Evolutionary conservation across 2,329 filamentous ascomycete species (phyloP).

Genomic region (Pseudofabraea citricarpa): DNA sequence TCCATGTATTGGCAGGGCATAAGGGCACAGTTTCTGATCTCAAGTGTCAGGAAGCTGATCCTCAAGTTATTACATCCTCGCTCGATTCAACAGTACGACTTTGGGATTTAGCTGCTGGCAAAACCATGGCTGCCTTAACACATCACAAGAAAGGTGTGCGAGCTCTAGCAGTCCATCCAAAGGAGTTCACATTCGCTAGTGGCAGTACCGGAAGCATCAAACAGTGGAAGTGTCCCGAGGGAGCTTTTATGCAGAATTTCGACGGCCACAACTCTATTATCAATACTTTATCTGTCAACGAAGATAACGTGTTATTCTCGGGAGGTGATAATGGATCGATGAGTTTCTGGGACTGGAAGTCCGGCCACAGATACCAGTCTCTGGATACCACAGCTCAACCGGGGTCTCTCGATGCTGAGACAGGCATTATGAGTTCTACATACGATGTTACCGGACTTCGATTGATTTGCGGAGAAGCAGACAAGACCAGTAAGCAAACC

Average conservation of each 20-base stretch:
- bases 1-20: constrained; percentile 89
- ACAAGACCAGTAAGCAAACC: constrained; percentile 72
- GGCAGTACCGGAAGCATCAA: constrained; percentile 93
- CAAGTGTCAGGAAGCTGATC: constrained; percentile 91
- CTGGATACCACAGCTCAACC: constrained; percentile 91
- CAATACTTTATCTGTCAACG: constrained; percentile 89
- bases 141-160: constrained; percentile 98
- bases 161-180: constrained; percentile 76
- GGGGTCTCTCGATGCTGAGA: constrained; percentile 88
- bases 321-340: constrained; percentile 95
- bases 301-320: constrained; percentile 91
- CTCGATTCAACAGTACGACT: constrained; percentile 87
- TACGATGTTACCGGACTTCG: constrained; percentile 87
- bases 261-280: constrained; percentile 95
- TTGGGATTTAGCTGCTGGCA: constrained; percentile 94
- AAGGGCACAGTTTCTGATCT: constrained; percentile 86
- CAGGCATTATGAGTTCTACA: constrained; percentile 88
- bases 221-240: constrained; percentile 98
- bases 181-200: constrained; percentile 93
- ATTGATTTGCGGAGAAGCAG: constrained; percentile 89
- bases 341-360: constrained; percentile 99
- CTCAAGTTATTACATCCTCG: constrained; percentile 90
- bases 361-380: constrained; percentile 84
- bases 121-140: constrained; percentile 91
- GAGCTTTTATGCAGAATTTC: constrained; percentile 98